These are phyloP conservation scores for Tylopilus sp. DNA, from an alignment of 768 basidiomycete species.

Conservation along the genomic window DNA sequence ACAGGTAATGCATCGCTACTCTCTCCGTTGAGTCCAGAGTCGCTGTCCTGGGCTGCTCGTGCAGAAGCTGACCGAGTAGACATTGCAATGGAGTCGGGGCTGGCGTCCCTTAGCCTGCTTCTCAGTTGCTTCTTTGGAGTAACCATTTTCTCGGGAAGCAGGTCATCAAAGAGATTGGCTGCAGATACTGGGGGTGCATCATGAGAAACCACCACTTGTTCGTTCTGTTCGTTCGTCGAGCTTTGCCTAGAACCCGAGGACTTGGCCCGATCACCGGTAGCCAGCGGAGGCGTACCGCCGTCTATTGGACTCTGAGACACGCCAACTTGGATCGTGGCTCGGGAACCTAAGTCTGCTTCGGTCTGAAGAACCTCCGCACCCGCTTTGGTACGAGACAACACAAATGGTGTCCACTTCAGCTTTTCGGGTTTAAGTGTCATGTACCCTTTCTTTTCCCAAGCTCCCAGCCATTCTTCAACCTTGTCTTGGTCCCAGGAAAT, in stretches of 20 bases:
- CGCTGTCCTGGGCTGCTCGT: constrained; percentile 13
- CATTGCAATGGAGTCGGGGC: constrained; percentile 13
- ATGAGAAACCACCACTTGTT: constrained; percentile 4
- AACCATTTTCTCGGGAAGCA: constrained; percentile 12
- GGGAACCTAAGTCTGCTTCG: constrained; percentile 13
- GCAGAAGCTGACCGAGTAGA: constrained; percentile 21
- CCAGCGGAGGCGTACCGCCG: constrained; percentile 21
- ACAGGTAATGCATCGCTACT: constrained; percentile 8
- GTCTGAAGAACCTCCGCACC: constrained; percentile 28
- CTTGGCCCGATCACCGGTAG: constrained; percentile 15
- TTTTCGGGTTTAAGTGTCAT: constrained; percentile 73
- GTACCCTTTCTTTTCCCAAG: constrained; percentile 79
- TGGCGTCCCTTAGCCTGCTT: constrained; percentile 11
- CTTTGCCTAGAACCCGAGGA: constrained; percentile 13
- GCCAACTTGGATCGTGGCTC: constrained; percentile 3
- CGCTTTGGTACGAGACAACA: constrained; percentile 50
- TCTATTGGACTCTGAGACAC: constrained; percentile 21
- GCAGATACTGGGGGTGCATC: constrained; percentile 19
- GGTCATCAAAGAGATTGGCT: constrained; percentile 32
- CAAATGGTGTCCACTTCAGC: constrained; percentile 93
- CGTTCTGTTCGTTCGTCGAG: constrained; percentile 14
- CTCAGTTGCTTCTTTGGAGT: constrained; percentile 22
- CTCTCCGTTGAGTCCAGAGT: constrained; percentile 6
- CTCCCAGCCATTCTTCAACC: constrained; percentile 61
- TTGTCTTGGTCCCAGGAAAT: constrained; percentile 70